These are phyloP conservation scores for Anisodus tanguticus DNA, from an alignment of 257 asterid species.

Conservation along the genomic window DNA sequence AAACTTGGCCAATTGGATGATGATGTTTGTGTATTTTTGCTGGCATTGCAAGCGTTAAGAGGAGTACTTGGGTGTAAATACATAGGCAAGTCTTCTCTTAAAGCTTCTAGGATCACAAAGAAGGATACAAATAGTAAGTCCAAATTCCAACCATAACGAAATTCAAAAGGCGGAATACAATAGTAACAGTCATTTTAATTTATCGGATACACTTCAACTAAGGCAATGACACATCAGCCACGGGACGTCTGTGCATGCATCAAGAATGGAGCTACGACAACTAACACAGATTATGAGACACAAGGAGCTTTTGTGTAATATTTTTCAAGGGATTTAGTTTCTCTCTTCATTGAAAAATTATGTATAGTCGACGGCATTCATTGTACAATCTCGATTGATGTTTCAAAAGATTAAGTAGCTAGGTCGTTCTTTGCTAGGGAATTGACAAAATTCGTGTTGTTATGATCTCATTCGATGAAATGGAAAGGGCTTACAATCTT, in stretches of 20 bases:
- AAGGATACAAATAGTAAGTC: neutral
- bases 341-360: neutral
- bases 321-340: neutral
- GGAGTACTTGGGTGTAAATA: constrained; percentile 13
- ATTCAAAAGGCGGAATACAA: neutral
- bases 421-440: constrained; percentile 22
- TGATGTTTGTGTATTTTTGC: constrained; percentile 42
- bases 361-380: constrained; percentile 5
- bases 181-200: neutral
- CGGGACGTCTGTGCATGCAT: neutral
- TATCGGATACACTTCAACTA: neutral
- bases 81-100: neutral
- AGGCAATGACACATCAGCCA: neutral
- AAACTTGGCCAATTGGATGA: constrained; percentile 42
- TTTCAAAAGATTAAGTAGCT: neutral
- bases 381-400: neutral
- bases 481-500: neutral
- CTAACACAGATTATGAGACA: neutral
- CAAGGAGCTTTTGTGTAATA: neutral
- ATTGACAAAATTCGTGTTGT: constrained; percentile 25
- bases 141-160: no score
- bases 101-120: neutral
- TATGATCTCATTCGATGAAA: constrained; percentile 3
- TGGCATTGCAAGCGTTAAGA: constrained; percentile 35
- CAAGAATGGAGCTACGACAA: constrained; percentile 19